Evolutionary conservation across 306 rosid genomes (phyloP).

Genomic region (Cicer cuneatum): DNA sequence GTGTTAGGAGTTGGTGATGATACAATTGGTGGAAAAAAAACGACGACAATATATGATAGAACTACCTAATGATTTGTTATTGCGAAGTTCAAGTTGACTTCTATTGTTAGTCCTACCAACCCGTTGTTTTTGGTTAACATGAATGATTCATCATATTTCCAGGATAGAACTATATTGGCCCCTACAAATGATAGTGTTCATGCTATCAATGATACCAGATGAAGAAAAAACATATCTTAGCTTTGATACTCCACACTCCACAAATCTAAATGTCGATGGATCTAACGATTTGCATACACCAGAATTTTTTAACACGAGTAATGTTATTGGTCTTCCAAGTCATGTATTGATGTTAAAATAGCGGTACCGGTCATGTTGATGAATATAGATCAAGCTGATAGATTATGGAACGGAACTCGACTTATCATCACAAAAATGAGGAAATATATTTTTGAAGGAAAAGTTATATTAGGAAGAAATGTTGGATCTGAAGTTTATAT

Average conservation of each 20-base stretch:
- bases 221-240: not conserved
- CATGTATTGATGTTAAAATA: no score
- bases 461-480: not conserved
- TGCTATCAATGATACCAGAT: not conserved
- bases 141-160: not conserved
- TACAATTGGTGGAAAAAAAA: fast-evolving
- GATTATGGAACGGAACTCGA: not conserved
- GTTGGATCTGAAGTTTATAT: not conserved
- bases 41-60: not conserved
- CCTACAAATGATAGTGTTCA: not conserved
- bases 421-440: not conserved
- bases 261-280: not conserved
- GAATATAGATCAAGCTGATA: not conserved
- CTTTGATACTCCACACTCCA: not conserved
- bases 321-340: no score
- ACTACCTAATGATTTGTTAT: not conserved
- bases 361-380: not conserved
- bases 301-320: no score
- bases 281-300: no score
- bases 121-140: not conserved
- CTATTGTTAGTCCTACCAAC: not conserved
- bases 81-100: fast-evolving
- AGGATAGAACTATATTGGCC: not conserved
- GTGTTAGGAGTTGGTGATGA: not conserved
- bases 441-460: not conserved